Percentiles rank a stretch among this genome's conserved stretches.
These are phyloP conservation scores for Capronia epimyces DNA, from an alignment of 2,329 filamentous ascomycete species.

Conservation along the genomic window DNA sequence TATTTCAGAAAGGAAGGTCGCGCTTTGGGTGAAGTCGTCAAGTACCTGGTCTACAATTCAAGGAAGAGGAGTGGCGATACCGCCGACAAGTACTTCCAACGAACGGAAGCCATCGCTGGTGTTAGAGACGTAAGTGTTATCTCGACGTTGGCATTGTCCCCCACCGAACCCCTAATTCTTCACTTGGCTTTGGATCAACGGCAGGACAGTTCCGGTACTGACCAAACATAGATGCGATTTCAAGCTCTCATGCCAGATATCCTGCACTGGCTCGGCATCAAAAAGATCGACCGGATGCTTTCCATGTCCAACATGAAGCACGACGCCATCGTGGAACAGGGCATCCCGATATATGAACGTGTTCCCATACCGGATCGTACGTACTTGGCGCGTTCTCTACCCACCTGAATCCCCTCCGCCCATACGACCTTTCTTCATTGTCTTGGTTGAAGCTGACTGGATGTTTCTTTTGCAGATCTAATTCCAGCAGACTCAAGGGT, in stretches of 20 bases:
- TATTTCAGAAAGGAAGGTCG: slow-evolving; percentile 98
- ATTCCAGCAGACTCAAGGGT: slow-evolving; percentile 92
- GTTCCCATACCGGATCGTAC: slow-evolving; percentile 75
- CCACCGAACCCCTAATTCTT: no score
- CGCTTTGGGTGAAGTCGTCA: slow-evolving; percentile 90
- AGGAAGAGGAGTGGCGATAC: slow-evolving; percentile 41
- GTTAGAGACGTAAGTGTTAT: slow-evolving; percentile 59
- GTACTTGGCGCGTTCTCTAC: slow-evolving; percentile 60
- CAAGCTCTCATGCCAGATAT: slow-evolving; percentile 98
- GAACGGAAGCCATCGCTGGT: slow-evolving; percentile 94
- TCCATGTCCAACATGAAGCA: slow-evolving; percentile 83
- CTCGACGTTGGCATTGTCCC: no score
- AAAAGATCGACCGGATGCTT: slow-evolving; percentile 96
- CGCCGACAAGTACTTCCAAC: slow-evolving; percentile 89
- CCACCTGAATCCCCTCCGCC: slow-evolving; percentile 89
- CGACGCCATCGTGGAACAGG: slow-evolving; percentile 49
- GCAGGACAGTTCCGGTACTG: no score
- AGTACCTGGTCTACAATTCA: slow-evolving; percentile 64
- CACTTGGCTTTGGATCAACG: no score
- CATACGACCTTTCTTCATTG: slow-evolving; percentile 68
- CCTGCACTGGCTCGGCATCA: slow-evolving; percentile 95
- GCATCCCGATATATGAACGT: slow-evolving; percentile 73
- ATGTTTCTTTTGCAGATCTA: slow-evolving; percentile 88
- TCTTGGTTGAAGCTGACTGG: slow-evolving; percentile 77
- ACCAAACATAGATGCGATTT: slow-evolving; percentile 88